These are phyloP conservation scores for Melanogaster broomeanus DNA, from an alignment of 768 basidiomycete genomes.

Conservation along the genomic window DNA sequence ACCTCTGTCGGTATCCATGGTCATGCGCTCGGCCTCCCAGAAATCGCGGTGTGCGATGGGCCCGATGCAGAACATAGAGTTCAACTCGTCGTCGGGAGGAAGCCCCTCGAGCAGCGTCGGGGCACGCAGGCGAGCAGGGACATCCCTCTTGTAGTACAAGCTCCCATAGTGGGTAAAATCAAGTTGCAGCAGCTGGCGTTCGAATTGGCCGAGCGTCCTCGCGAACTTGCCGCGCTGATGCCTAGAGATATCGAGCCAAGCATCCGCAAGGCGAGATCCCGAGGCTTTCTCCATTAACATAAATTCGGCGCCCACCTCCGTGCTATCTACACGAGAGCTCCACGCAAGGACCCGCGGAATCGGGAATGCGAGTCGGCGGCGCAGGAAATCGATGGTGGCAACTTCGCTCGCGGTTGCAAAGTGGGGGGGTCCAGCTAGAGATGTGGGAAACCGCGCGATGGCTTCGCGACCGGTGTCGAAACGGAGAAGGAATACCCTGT, in stretches of 20 bases:
- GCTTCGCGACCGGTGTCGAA: slow-evolving; percentile 13
- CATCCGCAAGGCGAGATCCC: slow-evolving; percentile 20
- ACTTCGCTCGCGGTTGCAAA: slow-evolving; percentile 38
- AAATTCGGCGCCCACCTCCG: slow-evolving; percentile 33
- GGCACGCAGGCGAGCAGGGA: slow-evolving; percentile 7
- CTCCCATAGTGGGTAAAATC: slow-evolving; percentile 37
- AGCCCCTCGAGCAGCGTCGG: slow-evolving; percentile 11
- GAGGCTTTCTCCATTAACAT: slow-evolving; percentile 36
- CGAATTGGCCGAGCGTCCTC: slow-evolving; percentile 20
- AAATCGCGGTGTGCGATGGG: slow-evolving; percentile 29
- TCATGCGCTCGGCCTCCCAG: slow-evolving; percentile 28
- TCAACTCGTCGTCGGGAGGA: slow-evolving; percentile 9
- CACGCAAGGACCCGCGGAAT: slow-evolving; percentile 34
- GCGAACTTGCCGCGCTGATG: slow-evolving; percentile 11
- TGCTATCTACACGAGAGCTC: slow-evolving; percentile 22
- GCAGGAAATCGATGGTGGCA: slow-evolving; percentile 36
- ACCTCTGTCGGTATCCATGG: slow-evolving; percentile 29
- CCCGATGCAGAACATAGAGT: slow-evolving; percentile 30
- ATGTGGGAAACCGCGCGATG: slow-evolving; percentile 17
- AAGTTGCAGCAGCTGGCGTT: slow-evolving; percentile 15
- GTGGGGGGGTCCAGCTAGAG: slow-evolving; percentile 27
- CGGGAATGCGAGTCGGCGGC: slow-evolving; percentile 25
- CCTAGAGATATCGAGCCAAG: slow-evolving; percentile 13
- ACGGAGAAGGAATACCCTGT: slow-evolving; percentile 14
- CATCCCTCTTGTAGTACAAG: slow-evolving; percentile 36